Evolutionary conservation across 495 filamentous ascomycete genomes (phyloP).

Genomic region (Recurvomyces mirabilis): DNA sequence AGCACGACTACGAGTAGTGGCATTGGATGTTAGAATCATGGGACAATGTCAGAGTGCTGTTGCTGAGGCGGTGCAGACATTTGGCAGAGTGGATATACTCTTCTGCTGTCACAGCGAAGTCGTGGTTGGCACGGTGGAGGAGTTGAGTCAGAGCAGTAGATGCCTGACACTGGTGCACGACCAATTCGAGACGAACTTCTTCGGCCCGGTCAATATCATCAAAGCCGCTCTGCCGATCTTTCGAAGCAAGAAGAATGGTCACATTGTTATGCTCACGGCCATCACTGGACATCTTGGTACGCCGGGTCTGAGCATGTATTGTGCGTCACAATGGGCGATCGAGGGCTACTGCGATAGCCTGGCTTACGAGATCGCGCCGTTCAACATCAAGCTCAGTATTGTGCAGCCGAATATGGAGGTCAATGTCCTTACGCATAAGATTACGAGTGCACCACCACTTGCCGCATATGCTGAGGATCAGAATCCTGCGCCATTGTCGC

Average conservation of each 20-base stretch:
- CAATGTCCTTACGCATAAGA: constrained; percentile 68
- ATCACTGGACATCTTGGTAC: constrained; percentile 90
- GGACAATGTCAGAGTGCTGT: constrained; percentile 66
- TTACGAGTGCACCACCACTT: constrained; percentile 66
- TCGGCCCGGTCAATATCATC: constrained; percentile 90
- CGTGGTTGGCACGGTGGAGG: constrained; percentile 83
- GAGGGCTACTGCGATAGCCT: constrained; percentile 97
- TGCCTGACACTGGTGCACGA: constrained; percentile 70
- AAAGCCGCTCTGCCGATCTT: constrained; percentile 76
- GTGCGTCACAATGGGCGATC: constrained; percentile 85
- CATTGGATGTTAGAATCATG: constrained; percentile 29
- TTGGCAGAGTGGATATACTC: constrained; percentile 79
- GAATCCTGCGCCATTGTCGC: constrained; percentile 68
- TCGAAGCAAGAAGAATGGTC: constrained; percentile 64
- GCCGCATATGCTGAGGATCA: constrained; percentile 59
- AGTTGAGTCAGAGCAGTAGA: constrained; percentile 60
- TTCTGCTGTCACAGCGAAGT: constrained; percentile 80
- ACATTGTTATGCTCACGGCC: constrained; percentile 81
- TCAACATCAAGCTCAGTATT: constrained; percentile 92
- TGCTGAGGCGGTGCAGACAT: constrained; percentile 71
- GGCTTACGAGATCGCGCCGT: constrained; percentile 92
- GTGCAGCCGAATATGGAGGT: constrained; percentile 85
- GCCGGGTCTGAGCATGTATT: constrained; percentile 80
- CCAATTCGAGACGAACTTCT: constrained; percentile 91
- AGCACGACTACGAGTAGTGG: constrained; percentile 31